Evolutionary conservation across 345 rosid genomes (phyloP), one percentile per base, ranked within the genome.

Genomic region (Eucalyptus erythrocorys): DNA sequence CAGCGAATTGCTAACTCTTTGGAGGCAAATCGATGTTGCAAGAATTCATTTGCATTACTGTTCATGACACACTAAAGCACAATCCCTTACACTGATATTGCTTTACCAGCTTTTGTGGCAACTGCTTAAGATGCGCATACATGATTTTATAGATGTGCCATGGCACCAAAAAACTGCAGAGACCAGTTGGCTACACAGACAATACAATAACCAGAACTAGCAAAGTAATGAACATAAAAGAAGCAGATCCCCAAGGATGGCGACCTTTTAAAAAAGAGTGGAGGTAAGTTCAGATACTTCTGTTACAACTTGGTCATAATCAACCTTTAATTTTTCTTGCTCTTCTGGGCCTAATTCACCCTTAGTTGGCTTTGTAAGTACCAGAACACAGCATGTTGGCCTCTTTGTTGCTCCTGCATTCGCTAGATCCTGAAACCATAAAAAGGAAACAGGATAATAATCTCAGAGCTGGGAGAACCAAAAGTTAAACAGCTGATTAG

Each of bases 331-430:
- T 91, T 95, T 96, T 47, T 95, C 91, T 88, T 95, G 93, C 80
- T 96, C 98, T 57, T 96, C 99, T 14, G 43, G 92, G 48, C 88
- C 87, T 57, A 96, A n/a, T 87, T 97, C 99, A 14, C 98, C 99
- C 93, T 98, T 98, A 3, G 91, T 88, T 1, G 99, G 99, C 91
- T 96, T 96, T 45, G 96, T 93, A 91, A 93, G 89, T 47, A 97
- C 98, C 91, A 96, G 95, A 40, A 97, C 97, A 84, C 99, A 98
- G 88, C 99, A 98, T 24, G 99, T 98, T 8, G 99, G 99, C 88
- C 99, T 91, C 93, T 97, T 98, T 45, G 99, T 97, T 26, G 95
- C 94, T 8, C 99, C 98, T 2, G 99, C 99, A 87, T 94, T 95
- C 3, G 98, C 99, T 91, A 98, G 98, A 90, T 98, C 99, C 99